phyloP scores from a whole-genome alignment of 2,329 filamentous ascomycete species.

The Ophiostoma tasmaniense region DNA sequence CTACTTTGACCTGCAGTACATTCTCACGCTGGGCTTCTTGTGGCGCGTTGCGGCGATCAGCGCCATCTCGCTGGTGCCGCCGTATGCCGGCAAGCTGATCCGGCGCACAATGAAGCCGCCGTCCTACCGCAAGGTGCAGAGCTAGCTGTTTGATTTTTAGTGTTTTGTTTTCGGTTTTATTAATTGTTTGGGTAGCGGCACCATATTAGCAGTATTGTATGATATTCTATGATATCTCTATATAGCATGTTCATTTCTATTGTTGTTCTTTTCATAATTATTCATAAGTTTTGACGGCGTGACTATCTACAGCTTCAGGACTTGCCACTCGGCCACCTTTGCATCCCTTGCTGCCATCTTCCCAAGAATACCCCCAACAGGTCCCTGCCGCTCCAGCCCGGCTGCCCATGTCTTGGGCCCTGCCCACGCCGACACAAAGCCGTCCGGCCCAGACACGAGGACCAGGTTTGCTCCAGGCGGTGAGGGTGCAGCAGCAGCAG shows the following conservation, averaged over 20 bases:
- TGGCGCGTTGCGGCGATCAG: constrained; percentile 80
- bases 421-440: constrained; percentile 74
- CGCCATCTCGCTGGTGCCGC: constrained; percentile 73
- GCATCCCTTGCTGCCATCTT: constrained; percentile 44
- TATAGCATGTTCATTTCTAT: neutral
- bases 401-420: constrained; percentile 69
- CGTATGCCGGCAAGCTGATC: constrained; percentile 80
- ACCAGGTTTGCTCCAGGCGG: constrained; percentile 49
- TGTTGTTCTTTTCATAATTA: neutral
- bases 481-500: constrained; percentile 17
- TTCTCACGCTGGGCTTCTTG: constrained; percentile 73
- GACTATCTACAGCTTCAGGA: constrained; percentile 40
- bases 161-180: constrained; percentile 4
- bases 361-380: constrained; percentile 59
- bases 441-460: constrained; percentile 84
- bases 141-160: constrained; percentile 21
- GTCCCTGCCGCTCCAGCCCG: constrained; percentile 67
- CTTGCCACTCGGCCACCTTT: constrained; percentile 37
- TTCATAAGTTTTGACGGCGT: neutral
- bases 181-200: neutral
- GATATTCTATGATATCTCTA: neutral
- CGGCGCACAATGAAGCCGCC: constrained; percentile 80
- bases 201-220: neutral
- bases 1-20: constrained; percentile 82
- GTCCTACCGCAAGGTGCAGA: constrained; percentile 88